Evolutionary conservation across 305 asterid species (phyloP), one percentile per base, ranked within the genome.

Genomic region (Ajuga reptans): DNA sequence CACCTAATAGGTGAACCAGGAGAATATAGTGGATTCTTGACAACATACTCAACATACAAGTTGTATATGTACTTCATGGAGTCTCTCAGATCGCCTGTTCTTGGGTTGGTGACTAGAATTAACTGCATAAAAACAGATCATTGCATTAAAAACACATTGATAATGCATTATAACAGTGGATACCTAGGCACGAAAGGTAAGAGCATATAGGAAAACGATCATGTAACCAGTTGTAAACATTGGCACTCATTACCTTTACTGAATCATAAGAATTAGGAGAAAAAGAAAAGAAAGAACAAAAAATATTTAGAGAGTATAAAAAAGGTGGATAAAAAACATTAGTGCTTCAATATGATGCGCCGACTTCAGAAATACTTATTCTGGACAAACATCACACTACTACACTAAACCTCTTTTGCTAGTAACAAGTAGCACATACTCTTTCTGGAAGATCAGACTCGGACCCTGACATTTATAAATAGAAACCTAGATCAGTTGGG

Each of bases 21-120:
- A 36, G 90, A 79, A 74, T 86, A 89, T 37, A 82, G 73, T 6
- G 84, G 83, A 75, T 82, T 82, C 81, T 82, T 81, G 74, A 77
- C 82, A 43, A 81, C 85, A 37, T 74, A 81, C 73, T 81, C 85
- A 41, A 81, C 85, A 49, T 78, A 78, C 77, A 78, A 66, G 81
- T 89, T 92, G 68, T 92, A 92, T 14, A 92, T 92, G 83, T 89
- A 85, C 89, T 88, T 92, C 68, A 90, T 78, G 45, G 97, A 84
- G 55, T 90, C 95, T 81, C 97, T 83, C 69, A 85, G 85, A 80
- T 92, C 97, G 68, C 98, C 88, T 51, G 92, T 90, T 80, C 87
- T 84, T 56, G 97, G 98, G 78, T 88, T 88, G 42, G 90, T 92
- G 27, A 92, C 97, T 41, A 90, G 95, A 77, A 91, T 91, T 64